Conservation (phyloP, 1,284 basidiomycete genomes). For the Moesziomyces aphidis region DNA sequence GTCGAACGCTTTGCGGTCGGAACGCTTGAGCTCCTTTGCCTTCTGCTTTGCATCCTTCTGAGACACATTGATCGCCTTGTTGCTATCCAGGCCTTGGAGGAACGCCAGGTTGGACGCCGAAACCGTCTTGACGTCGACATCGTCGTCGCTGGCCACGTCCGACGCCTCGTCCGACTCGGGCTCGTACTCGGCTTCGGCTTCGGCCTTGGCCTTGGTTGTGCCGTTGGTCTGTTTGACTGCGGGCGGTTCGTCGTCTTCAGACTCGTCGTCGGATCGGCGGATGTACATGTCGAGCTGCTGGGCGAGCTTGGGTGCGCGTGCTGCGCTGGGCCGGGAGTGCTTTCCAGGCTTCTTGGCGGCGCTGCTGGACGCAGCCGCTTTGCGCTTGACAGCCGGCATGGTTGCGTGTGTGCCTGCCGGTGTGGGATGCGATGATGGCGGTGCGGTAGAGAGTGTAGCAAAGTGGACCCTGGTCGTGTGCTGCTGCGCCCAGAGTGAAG, state of each 20-base stretch:
- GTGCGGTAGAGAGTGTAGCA: neutral
- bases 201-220: neutral
- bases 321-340: neutral
- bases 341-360: neutral
- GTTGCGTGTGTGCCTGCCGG: neutral
- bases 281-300: slow-evolving; percentile 41
- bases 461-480: neutral
- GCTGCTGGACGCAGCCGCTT: slow-evolving; percentile 11
- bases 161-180: slow-evolving; percentile 43
- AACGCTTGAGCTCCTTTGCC: slow-evolving; percentile 31
- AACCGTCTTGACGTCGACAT: slow-evolving; percentile 26
- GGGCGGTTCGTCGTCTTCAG: slow-evolving; percentile 1
- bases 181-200: slow-evolving; percentile 19
- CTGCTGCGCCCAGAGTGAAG: too few relatives aligned
- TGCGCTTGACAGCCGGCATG: slow-evolving; percentile 36
- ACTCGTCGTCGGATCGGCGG: slow-evolving; percentile 29
- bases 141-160: slow-evolving; percentile 14
- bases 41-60: slow-evolving; percentile 45
- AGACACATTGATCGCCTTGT: slow-evolving; percentile 27
- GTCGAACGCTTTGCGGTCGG: slow-evolving; percentile 29
- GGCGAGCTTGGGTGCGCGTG: slow-evolving; percentile 17
- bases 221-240: slow-evolving; percentile 1
- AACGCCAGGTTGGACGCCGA: slow-evolving; percentile 40
- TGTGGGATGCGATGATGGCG: neutral
- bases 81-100: slow-evolving; percentile 21